Evolutionary conservation across 1,284 basidiomycete genomes (phyloP), one percentile per base, ranked within the genome.

Genomic region (Ceratobasidium sp.): DNA sequence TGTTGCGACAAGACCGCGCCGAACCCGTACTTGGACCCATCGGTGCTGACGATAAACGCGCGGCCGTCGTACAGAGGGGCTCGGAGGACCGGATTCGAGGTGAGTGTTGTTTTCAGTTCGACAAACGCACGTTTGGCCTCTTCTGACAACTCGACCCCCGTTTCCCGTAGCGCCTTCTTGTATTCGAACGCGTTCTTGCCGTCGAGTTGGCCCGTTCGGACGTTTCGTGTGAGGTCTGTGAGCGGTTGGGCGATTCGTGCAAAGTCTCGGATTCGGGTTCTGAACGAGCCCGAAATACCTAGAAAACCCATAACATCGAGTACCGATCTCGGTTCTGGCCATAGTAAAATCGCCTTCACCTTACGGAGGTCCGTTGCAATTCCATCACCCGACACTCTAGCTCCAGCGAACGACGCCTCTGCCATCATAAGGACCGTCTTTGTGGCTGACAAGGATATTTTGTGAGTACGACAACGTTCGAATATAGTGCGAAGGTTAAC

Each of bases 41-140:
- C 85, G 0, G 83, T 84, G 0, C 84, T 85, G 37, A 85, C 53
- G 0, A 83, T 81, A 78, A 85, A 86, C 3, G 80, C 79, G 0
- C 81, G 78, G 5, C 77, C 77, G 1, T 84, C 84, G 69, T 85
- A 80, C 82, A 42, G 63, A 61, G 17, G 83, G 81, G 10, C 69
- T 78, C 33, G 74, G 39, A 84, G 77, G 0, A 85, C 78, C 1
- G 84, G 85, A 42, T 84, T 81, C 26, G 79, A 77, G 17, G 80
- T 80, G 1, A 85, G 76, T 0, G 75, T 42, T 1, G 67, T 64
- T 69, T 85, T 85, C 26, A 84, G 76, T 1, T 66, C 73, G 0
- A 83, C 20, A 71, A 85, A 85, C 0, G 82, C 80, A 28, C 79
- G 58, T 3, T 80, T 80, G 66, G 84, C 82, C 35, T 42, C 4